Evolutionary conservation across 176 grass and related monocot species (phyloP), one percentile per base, ranked within the genome.

Genomic region (Aegilops speltoides): DNA sequence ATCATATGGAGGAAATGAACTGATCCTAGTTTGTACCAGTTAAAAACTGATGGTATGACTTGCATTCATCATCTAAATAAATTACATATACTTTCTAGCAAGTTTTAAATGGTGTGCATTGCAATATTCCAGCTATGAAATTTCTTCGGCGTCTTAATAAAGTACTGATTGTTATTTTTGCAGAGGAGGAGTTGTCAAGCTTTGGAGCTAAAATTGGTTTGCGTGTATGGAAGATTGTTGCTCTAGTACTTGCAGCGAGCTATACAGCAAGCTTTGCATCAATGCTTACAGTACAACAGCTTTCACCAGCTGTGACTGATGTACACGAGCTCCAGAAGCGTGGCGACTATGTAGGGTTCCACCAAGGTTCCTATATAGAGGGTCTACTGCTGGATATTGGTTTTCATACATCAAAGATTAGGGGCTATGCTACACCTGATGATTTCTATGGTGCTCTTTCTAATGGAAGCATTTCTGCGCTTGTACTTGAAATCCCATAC

Each of bases 231-330:
- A 33, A 40, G 32, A 60, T 88, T 72, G 61, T 92, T 13, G 45
- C 90, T 33, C 38, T 92, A 8, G 36, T 92, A 79, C 81, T 95
- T 63, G 60, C 87, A 8, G 68, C 79, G 37, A 95, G 79, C 3
- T 95, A 95, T 8, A 95, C 90, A 65, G 88, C 93, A 68, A 90
- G 82, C 20, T 68, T 92, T 25, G 31, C 90, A 6, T 90, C 90
- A 13, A 92, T 95, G 78, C 85, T 95, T 25, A 95, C 90, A 12
- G 73, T 92, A 29, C 82, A 88, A 1, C 37, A 95, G 11, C 85
- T 92, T 80, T 70, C 72, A 66, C 93, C 87, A 22, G 46, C 82
- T 29, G 50, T 92, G 3, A 92, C 24, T 12, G 40, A 88, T 48
- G 22, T 92, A 26, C 72, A 59, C 33, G 82, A 95, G 54, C 93